Evolutionary conservation across 495 filamentous ascomycete species (phyloP), one percentile per base, ranked within the genome.

Genomic region (Penicillium lagena): DNA sequence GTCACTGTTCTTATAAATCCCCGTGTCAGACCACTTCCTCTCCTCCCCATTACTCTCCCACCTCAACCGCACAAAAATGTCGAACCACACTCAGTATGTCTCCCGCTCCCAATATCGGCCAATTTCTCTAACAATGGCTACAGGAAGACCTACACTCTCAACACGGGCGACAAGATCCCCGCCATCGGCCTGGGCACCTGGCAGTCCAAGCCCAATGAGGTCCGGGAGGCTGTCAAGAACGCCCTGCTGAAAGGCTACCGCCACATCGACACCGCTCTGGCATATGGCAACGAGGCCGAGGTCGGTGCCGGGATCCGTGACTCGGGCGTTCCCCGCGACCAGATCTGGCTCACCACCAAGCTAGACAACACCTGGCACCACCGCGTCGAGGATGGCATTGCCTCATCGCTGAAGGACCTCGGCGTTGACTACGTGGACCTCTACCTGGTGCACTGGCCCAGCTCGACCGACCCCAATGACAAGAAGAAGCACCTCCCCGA

Each of bases 341-440:
- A 94, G 62, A 85, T 95, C 63, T 95, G 82, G 78, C 68, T 94
- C 61, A 91, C 89, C 35, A 93, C 88, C 50, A 95, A 94, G 76
- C 78, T 93, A 40, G 80, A 88, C 68, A 91, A 91, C 73, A 68
- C 81, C 40, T 87, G 80, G 78, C 89, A 95, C 70, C 76, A 85
- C 54, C 65, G 72, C 35, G 81, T 85, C 7, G 62, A 81, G 35
- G 79, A 87, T 60, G 87, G 81, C 34, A 79, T 94, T 50, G 73
- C 79, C 29, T 70, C 64, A 28, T 87, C 82, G 5, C 74, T 94
- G 42, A 79, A 82, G 66, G 75, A 72, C 52, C 73, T 95, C 14
- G 82, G 78, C 9, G 67, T 78, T 13, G 80, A 84, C 56, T 95
- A 94, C 51, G 79, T 95, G 42, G 88, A 95, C 55, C 73, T 94